phyloP scores from a whole-genome alignment of 768 basidiomycete species.

The Floccularia luteovirens region DNA sequence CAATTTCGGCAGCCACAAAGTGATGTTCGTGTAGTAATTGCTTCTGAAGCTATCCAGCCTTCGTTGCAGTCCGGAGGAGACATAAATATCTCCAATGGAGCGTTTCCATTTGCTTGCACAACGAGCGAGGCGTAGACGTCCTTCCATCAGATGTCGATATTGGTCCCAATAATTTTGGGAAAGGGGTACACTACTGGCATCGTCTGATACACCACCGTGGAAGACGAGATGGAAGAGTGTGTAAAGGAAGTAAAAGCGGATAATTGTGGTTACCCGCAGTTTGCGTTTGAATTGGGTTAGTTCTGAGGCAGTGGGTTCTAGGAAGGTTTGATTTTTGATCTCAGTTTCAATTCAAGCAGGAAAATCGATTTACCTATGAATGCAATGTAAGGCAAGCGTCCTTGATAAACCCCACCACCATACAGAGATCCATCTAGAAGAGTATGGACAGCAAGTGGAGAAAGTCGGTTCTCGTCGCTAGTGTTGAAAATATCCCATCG shows the following conservation, averaged over 20 bases:
- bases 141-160: too few species aligned
- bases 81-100: too few species aligned
- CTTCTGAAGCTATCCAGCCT: too few species aligned
- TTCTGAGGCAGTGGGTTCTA: background rate
- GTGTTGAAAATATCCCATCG: background rate
- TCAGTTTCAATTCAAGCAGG: background rate
- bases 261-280: background rate
- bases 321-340: too few species aligned
- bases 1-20: too few species aligned
- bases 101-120: too few species aligned
- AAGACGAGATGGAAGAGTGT: background rate
- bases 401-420: background rate
- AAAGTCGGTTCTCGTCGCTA: background rate
- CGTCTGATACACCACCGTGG: background rate
- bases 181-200: background rate
- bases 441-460: background rate
- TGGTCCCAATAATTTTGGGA: background rate
- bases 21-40: too few species aligned
- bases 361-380: background rate
- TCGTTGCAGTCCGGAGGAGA: too few species aligned
- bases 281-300: background rate
- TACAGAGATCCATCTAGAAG: background rate
- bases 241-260: background rate
- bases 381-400: background rate
- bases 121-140: too few species aligned